Evolutionary conservation across 441 rosid genomes (phyloP), one percentile per base, ranked within the genome.

Genomic region (Sinapis alba): DNA sequence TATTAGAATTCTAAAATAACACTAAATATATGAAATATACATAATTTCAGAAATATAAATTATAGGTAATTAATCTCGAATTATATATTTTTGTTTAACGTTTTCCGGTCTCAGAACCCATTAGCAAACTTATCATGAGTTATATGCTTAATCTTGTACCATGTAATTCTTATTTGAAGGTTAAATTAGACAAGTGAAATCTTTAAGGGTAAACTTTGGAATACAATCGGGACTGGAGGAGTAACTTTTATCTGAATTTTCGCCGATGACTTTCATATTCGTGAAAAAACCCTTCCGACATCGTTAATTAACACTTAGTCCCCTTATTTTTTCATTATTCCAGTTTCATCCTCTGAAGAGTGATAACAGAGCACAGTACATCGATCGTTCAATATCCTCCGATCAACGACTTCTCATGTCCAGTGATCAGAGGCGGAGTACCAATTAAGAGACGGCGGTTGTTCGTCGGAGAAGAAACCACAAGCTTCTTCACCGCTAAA

Each of bases 401-500:
- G 50, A 36, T 10, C 1, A 19, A 23, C 50, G 24, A 36, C n/a
- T 64, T 27, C 8, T 67, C 78, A 87, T 65, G 85, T 84, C 96
- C 96, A 87, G 34, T 86, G 90, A 30, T 90, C 92, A 1, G 90
- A 68, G 28, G 85, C 68, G 1, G 80, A 85, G 77, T 86, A 89
- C 98, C 98, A 93, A 5, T 81, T 93, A 56, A 93, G 90, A 18
- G 83, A 78, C 8, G 98, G 97, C 5, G 98, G 80, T 34, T 89
- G 96, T 19, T 93, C 97, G 18, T 89, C 96, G 1, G 93, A 85
- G 85, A 89, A 93, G 86, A 88, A 87, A 62, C 87, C 88, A 75
- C 93, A 90, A 6, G 90, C 82, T 77, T 94, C 99, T 5, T 92
- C 97, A n/a, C 90, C 85, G 41, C 85, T 77, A n/a, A 90, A 81